phyloP scores from a whole-genome alignment of 1,284 basidiomycete species.

The Tilletia indica region DNA sequence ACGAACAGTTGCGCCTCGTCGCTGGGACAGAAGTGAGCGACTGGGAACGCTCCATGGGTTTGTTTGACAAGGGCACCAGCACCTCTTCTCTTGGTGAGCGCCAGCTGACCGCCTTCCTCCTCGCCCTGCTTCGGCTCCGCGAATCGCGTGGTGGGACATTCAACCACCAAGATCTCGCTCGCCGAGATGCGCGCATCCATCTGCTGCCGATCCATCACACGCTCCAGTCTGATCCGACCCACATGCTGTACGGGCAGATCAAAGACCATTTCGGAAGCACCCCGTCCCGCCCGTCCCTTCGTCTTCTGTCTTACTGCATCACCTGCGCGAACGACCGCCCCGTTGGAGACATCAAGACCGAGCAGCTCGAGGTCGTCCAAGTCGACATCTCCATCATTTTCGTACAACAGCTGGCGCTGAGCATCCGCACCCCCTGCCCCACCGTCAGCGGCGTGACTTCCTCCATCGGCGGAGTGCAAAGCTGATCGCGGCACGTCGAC shows the following conservation, averaged over 20 bases:
- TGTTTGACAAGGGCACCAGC: background rate
- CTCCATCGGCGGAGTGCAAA: conserved; percentile 13
- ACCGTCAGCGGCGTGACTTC: conserved; percentile 18
- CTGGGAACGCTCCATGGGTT: background rate
- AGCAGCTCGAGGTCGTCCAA: conserved; percentile 31
- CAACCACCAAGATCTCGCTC: conserved; percentile 44
- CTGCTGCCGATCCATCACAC: conserved; percentile 46
- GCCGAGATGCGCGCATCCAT: conserved; percentile 41
- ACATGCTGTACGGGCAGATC: conserved; percentile 39
- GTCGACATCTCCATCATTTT: conserved; percentile 19
- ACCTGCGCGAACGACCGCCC: conserved; percentile 17
- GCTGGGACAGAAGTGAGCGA: conserved; percentile 41
- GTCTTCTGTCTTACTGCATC: background rate
- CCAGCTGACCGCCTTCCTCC: conserved; percentile 8
- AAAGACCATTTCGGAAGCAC: conserved; percentile 32
- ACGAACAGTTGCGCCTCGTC: conserved; percentile 43
- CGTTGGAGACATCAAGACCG: conserved; percentile 28
- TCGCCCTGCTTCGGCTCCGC: conserved; percentile 17
- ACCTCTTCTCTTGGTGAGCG: background rate
- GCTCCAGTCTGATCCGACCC: conserved; percentile 45
- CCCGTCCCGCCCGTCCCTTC: background rate
- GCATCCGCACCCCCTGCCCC: conserved; percentile 26
- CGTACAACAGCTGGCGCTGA: conserved; percentile 25
- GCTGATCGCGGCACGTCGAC: conserved; percentile 62
- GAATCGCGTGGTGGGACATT: conserved; percentile 47